Percentiles rank a stretch among this genome's conserved stretches.
These are phyloP conservation scores for Rubia peregrina DNA, from an alignment of 305 asterid genomes.

Conservation along the genomic window DNA sequence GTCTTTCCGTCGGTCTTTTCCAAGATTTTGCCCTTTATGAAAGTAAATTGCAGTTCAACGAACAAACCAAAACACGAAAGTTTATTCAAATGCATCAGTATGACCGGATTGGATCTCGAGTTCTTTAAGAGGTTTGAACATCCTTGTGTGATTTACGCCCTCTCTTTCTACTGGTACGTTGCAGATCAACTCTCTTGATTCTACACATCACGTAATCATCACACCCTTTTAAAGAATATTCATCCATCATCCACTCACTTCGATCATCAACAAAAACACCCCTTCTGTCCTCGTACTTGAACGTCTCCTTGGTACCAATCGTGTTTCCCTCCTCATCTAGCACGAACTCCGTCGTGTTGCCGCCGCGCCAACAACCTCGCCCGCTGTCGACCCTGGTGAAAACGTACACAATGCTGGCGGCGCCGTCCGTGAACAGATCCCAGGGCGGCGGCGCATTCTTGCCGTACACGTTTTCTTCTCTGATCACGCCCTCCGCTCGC, in stretches of 20 bases:
- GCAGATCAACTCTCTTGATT: background rate
- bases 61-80: too few species aligned
- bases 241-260: background rate
- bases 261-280: too few species aligned
- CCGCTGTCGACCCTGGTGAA: background rate
- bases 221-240: background rate
- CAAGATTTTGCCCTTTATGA: too few species aligned
- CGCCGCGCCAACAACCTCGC: background rate
- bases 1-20: too few species aligned
- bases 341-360: background rate
- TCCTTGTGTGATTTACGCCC: too few species aligned
- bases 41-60: too few species aligned
- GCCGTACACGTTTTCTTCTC: background rate
- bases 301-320: background rate
- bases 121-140: too few species aligned
- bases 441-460: background rate
- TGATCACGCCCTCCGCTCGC: background rate
- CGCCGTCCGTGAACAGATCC: background rate
- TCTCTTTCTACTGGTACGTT: too few species aligned
- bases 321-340: background rate
- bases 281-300: background rate
- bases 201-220: background rate
- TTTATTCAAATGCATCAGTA: too few species aligned
- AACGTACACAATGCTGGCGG: background rate
- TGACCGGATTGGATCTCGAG: too few species aligned